Base-by-base conservation (phyloP, 2,329 filamentous ascomycete genomes). In the Scolecobasidium constrictum region DNA sequence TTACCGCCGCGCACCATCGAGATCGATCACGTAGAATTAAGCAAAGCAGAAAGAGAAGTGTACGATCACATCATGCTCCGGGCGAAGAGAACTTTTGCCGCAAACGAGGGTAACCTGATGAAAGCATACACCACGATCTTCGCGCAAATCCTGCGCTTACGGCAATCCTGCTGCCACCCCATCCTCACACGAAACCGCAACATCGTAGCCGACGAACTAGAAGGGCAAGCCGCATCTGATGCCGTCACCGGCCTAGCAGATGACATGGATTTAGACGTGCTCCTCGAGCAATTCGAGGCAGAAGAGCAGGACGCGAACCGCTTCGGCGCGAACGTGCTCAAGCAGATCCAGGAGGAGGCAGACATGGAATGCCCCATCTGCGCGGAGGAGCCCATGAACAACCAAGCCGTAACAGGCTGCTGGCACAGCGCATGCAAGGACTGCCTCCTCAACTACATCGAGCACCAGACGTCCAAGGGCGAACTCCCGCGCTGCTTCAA, bases 101-200 rank as follows among this genome's bases (percentile, higher is more conserved):
- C 81, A 47, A 96, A 94, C 46, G 86, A 85, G 7, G 92, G 92
- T 3, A 96, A 90, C 0, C 73, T 98, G 4, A 77, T 96, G 69
- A 95, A 94, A 59, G 88, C 87, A 0, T 98, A 88, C 56, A 94
- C 92, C 0, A 95, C 87, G 41, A 95, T 98, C 48, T 95, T 98
- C 57, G 90, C 92, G 0, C 92, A 98, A 60, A 93, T 98, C 55
- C 65, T 98, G 33, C 83, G 92, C 2, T 75, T 98, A 6, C 80
- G 92, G 2, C 92, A 98, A 56, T 85, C 86, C 2, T 98, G 92
- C 59, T 96, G 92, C 49, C 92, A 98, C 59, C 92, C 92, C 0
- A 68, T 90, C 2, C 72, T 98, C 11, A 92, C 93, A 0, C 79
- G 88, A 22, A 94, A 94, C 55, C 81, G 83, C 52, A 78, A 81